Percentiles rank a stretch among this genome's conserved stretches.
Evolutionary conservation across 176 grass and related monocot species (phyloP).

Genomic region (Zea luxurians): DNA sequence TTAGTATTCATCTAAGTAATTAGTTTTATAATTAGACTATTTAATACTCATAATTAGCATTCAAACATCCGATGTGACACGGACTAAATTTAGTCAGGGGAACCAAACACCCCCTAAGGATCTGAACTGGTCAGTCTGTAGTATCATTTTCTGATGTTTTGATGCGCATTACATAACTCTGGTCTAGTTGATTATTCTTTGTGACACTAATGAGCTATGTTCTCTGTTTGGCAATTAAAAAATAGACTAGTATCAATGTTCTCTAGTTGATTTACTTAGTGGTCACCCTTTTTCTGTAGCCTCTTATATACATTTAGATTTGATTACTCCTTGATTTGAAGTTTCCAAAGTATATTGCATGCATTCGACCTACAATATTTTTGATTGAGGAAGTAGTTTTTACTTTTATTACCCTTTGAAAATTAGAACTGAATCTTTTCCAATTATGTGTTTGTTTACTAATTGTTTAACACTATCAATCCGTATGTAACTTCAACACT

Average conservation of each 20-base stretch:
- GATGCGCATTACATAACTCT: background rate
- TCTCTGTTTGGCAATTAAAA: background rate
- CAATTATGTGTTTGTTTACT: slow-evolving; percentile 2
- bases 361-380: background rate
- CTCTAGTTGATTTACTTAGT: background rate
- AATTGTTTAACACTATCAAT: background rate
- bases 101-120: background rate
- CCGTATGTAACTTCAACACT: slow-evolving; percentile 1
- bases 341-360: background rate
- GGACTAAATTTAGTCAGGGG: too few species aligned
- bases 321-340: background rate
- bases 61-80: too few species aligned
- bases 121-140: background rate
- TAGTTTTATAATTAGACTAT: too few species aligned
- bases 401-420: slow-evolving; percentile 6
- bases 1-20: too few species aligned
- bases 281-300: background rate
- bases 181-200: background rate
- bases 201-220: background rate
- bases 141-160: background rate
- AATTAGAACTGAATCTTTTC: slow-evolving; percentile 1
- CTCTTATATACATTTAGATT: background rate
- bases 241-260: too few species aligned
- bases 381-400: background rate
- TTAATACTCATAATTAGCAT: too few species aligned